A percentile compares a stretch with the other conserved stretches of the same genome.
Conservation (phyloP, 441 rosid genomes). For the Populus hybrid region DNA sequence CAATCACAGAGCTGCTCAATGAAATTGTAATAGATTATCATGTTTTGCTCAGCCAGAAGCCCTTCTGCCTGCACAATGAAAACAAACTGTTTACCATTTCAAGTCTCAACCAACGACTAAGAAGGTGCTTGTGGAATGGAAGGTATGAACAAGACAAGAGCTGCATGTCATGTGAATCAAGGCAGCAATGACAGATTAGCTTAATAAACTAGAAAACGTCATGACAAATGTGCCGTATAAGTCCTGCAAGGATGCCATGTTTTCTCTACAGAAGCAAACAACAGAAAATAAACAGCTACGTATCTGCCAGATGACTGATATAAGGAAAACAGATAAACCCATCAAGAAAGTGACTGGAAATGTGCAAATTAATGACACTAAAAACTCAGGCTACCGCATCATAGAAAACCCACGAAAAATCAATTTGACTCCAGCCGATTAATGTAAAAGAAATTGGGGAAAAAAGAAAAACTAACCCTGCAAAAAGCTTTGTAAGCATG, state of each 20-base stretch:
- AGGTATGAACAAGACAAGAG: neutral
- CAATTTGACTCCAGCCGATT: neutral
- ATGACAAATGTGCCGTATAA: neutral
- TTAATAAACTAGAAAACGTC: neutral
- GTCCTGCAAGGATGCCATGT: too few species aligned
- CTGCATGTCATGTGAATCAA: too few species aligned
- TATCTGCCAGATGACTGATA: neutral
- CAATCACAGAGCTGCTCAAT: too few species aligned
- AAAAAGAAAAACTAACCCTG: slow-evolving; percentile 47
- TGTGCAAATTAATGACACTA: neutral
- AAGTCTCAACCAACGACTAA: neutral
- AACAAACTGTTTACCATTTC: too few species aligned
- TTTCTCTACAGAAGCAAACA: neutral
- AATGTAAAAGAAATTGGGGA: neutral
- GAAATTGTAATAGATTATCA: too few species aligned
- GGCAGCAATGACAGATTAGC: neutral
- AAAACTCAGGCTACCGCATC: neutral
- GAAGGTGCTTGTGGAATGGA: slow-evolving; percentile 8
- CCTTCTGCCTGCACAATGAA: too few species aligned
- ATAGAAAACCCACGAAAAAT: neutral
- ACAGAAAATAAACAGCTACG: neutral
- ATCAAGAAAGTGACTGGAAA: neutral
- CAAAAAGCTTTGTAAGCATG: slow-evolving; percentile 68
- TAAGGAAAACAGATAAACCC: neutral
- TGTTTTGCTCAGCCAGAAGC: too few species aligned